Percentiles rank a stretch among this genome's conserved stretches.
These are phyloP conservation scores for Margaritispora aquatica DNA, from an alignment of 495 filamentous ascomycete species.

Conservation along the genomic window DNA sequence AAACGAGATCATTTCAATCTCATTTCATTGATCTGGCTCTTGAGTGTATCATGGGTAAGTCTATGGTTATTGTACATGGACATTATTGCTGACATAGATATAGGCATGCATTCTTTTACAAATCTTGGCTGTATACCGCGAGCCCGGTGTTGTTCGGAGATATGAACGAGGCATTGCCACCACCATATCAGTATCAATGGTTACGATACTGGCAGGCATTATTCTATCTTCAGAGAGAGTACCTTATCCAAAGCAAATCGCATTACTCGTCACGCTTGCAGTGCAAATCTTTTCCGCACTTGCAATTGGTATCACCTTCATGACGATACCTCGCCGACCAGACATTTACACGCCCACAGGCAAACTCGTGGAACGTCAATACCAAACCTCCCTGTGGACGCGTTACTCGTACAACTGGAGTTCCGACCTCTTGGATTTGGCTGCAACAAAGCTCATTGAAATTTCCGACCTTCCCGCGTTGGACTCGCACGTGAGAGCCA, in stretches of 20 bases:
- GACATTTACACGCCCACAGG: constrained; percentile 49
- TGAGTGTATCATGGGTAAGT: constrained; percentile 14
- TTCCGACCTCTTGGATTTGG: constrained; percentile 41
- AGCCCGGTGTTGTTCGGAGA: not conserved
- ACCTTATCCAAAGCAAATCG: not conserved
- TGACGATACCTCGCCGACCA: constrained; percentile 57
- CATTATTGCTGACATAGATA: not conserved
- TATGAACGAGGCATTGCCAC: not conserved
- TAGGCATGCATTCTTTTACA: constrained; percentile 9
- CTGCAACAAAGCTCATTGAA: constrained; percentile 49
- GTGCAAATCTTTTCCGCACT: constrained; percentile 5
- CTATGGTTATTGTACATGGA: not conserved
- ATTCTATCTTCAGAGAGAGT: not conserved
- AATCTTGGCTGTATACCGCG: not conserved
- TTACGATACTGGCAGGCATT: constrained; percentile 1
- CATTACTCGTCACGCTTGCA: not conserved
- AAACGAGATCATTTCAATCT: not conserved
- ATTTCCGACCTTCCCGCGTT: constrained; percentile 52
- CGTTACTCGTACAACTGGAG: constrained; percentile 63
- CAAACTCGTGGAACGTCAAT: constrained; percentile 55
- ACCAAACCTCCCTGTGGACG: constrained; percentile 37
- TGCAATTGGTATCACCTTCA: not conserved
- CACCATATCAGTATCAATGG: not conserved
- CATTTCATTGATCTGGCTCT: not conserved
- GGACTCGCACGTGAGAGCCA: constrained; percentile 41